Conservation (phyloP, 495 filamentous ascomycete species). For the Talaromyces thailandensis region DNA sequence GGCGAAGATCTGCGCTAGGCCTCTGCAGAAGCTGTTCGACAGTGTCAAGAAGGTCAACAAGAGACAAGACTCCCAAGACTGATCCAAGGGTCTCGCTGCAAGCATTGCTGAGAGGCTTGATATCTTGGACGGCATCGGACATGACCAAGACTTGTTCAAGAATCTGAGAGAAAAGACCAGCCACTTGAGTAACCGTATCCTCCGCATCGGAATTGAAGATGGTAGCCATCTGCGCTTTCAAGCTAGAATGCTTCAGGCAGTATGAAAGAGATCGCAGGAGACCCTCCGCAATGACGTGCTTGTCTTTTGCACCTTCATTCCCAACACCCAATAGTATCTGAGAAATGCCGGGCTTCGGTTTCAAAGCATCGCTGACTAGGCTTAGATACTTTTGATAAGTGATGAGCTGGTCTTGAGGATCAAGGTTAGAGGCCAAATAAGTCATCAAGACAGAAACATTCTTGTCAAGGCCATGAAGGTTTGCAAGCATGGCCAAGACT, state of each 20-base stretch:
- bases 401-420: conserved; percentile 54
- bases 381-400: conserved; percentile 64
- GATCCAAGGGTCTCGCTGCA: conserved; percentile 63
- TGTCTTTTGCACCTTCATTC: conserved; percentile 52
- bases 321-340: conserved; percentile 54
- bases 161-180: conserved; percentile 57
- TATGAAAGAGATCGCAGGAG: conserved; percentile 45
- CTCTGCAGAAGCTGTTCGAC: conserved; percentile 68
- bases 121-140: conserved; percentile 48
- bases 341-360: conserved; percentile 60
- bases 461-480: conserved; percentile 34
- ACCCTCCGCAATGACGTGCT: conserved; percentile 49
- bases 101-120: conserved; percentile 51
- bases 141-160: conserved; percentile 59
- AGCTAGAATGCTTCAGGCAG: conserved; percentile 33
- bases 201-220: conserved; percentile 27
- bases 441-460: conserved; percentile 36
- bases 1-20: conserved; percentile 60
- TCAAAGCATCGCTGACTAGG: conserved; percentile 61
- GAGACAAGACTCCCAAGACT: conserved; percentile 69
- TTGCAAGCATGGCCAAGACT: conserved; percentile 38
- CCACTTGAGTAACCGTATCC: conserved; percentile 47
- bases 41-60: conserved; percentile 74
- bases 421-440: conserved; percentile 39
- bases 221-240: conserved; percentile 32